Conservation (phyloP, 2,329 filamentous ascomycete genomes). For the Xylariaceae sp. region DNA sequence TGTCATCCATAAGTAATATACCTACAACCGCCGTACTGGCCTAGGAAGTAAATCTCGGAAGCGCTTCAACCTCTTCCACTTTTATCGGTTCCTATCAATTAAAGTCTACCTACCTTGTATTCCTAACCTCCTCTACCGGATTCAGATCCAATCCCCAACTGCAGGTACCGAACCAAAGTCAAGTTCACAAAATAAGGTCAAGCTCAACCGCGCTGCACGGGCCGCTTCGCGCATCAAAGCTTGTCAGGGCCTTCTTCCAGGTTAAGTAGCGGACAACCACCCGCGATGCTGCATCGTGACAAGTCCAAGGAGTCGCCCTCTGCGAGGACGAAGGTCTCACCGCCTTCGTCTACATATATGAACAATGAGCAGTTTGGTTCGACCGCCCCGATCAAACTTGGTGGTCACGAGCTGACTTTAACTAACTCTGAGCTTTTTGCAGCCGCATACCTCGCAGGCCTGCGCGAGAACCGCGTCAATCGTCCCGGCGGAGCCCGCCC, state of each 20-base stretch:
- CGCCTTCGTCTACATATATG: constrained; percentile 62
- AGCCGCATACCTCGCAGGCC: constrained; percentile 60
- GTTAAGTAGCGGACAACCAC: background rate
- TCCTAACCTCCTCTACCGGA: background rate
- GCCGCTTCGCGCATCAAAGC: background rate
- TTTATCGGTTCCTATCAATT: background rate
- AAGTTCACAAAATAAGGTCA: background rate
- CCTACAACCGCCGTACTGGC: background rate
- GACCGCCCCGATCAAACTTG: constrained; percentile 22
- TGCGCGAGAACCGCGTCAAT: constrained; percentile 63
- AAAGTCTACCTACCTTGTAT: background rate
- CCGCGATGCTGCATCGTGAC: constrained; percentile 26
- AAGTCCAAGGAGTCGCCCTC: constrained; percentile 33
- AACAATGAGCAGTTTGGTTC: constrained; percentile 63
- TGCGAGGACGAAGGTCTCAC: constrained; percentile 51
- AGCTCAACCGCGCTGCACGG: background rate
- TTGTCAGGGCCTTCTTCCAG: background rate
- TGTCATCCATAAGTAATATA: constrained; percentile 5
- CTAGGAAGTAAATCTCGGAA: background rate
- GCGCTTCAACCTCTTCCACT: background rate
- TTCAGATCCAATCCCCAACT: background rate
- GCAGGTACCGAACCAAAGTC: background rate
- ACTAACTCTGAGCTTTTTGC: constrained; percentile 15
- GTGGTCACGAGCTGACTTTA: constrained; percentile 3
- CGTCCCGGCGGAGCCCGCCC: constrained; percentile 70